Percentiles rank a stretch among this genome's conserved stretches.
Evolutionary conservation across 2,329 filamentous ascomycete genomes (phyloP).

Genomic region (Geosmithia flava): DNA sequence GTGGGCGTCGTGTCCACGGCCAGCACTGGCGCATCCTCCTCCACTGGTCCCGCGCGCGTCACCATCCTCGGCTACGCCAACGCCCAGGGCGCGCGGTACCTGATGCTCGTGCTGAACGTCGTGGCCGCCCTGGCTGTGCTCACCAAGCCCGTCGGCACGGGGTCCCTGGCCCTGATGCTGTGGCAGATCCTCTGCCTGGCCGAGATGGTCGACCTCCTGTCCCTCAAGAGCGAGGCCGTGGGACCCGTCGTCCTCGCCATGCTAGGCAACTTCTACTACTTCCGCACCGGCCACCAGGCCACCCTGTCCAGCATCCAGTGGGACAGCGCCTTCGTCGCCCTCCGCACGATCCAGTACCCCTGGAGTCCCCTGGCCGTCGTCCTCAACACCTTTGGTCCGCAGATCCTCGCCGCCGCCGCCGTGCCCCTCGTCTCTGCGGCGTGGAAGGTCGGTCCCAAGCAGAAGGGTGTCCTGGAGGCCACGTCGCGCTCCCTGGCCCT

Average conservation of each 20-base stretch:
- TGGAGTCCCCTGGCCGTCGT: conserved; percentile 74
- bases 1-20: conserved; percentile 54
- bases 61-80: conserved; percentile 88
- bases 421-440: conserved; percentile 65
- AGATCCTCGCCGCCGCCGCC: conserved; percentile 68
- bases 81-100: conserved; percentile 80
- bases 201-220: conserved; percentile 50
- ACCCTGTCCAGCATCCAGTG: conserved; percentile 82
- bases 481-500: conserved; percentile 60
- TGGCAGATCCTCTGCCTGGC: conserved; percentile 80
- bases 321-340: conserved; percentile 87
- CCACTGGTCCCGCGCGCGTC: conserved; percentile 37
- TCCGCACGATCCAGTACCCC: conserved; percentile 73
- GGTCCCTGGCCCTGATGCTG: conserved; percentile 67
- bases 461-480: conserved; percentile 54
- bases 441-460: conserved; percentile 80
- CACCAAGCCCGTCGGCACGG: conserved; percentile 89
- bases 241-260: conserved; percentile 75
- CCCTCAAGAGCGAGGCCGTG: conserved; percentile 55
- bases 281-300: conserved; percentile 96
- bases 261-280: conserved; percentile 90
- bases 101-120: conserved; percentile 71
- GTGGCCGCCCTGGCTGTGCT: conserved; percentile 66
- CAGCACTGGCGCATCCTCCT: too few relatives aligned
- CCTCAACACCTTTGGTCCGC: conserved; percentile 80